These are phyloP conservation scores for Dipodascus geniculatus DNA, from an alignment of 805 yeast genomes.

Conservation along the genomic window DNA sequence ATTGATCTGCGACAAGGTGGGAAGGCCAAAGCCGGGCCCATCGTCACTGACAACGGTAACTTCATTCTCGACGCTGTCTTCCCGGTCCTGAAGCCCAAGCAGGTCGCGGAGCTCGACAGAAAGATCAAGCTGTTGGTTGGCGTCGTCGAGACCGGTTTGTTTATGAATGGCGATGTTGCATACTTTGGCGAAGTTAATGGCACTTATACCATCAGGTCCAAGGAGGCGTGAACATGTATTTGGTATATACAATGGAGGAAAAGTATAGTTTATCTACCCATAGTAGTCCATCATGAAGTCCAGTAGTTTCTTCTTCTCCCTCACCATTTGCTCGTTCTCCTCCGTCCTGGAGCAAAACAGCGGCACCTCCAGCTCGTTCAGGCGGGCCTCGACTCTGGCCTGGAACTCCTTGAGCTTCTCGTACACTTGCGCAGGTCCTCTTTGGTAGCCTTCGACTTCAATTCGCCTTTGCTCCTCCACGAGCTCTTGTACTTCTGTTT, in stretches of 20 bases:
- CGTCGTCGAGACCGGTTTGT: slow-evolving; percentile 93
- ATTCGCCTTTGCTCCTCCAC: slow-evolving; percentile 11
- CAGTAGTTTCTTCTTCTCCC: slow-evolving; percentile 11
- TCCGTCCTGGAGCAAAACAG: slow-evolving; percentile 10
- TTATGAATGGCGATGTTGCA: slow-evolving; percentile 60
- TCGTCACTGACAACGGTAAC: slow-evolving; percentile 91
- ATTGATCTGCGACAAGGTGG: slow-evolving; percentile 75
- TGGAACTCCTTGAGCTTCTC: slow-evolving; percentile 4
- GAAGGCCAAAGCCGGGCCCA: slow-evolving; percentile 91
- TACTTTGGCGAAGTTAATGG: slow-evolving; percentile 88
- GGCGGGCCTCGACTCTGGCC: slow-evolving; percentile 4
- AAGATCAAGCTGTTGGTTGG: slow-evolving; percentile 72
- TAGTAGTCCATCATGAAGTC: slow-evolving; percentile 10
- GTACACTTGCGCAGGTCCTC: slow-evolving; percentile 9
- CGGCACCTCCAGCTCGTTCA: slow-evolving; percentile 12
- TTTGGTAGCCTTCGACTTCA: slow-evolving; percentile 12
- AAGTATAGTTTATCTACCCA: too few species aligned
- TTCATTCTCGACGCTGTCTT: slow-evolving; percentile 89
- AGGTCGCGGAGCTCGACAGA: slow-evolving; percentile 42
- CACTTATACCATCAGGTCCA: slow-evolving; percentile 15
- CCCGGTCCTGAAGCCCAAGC: slow-evolving; percentile 46
- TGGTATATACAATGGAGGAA: background rate
- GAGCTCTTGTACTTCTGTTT: slow-evolving; percentile 6
- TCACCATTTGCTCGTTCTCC: slow-evolving; percentile 1
- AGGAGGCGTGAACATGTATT: background rate